A percentile compares a stretch with the other conserved stretches of the same genome.
phyloP scores from a whole-genome alignment of 2,329 filamentous ascomycete species.

The Domatiomyces catenatus region DNA sequence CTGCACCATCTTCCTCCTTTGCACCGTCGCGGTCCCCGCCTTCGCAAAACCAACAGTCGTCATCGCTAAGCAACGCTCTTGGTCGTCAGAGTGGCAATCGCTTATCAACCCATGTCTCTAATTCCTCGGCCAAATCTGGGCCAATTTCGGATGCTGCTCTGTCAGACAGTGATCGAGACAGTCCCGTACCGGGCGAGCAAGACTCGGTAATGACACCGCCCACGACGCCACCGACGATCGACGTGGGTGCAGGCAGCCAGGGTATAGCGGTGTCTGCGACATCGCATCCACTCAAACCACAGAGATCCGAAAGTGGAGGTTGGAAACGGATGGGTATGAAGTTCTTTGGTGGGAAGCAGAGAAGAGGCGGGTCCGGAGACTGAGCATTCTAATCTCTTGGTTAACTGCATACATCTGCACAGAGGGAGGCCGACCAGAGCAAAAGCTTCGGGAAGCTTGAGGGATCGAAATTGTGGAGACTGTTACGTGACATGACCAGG shows the following conservation, averaged over 20 bases:
- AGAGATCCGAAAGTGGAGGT: constrained; percentile 28
- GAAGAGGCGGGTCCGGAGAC: constrained; percentile 7
- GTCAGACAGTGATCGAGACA: constrained; percentile 31
- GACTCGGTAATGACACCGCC: constrained; percentile 33
- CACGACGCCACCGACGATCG: constrained; percentile 34
- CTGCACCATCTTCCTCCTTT: constrained; percentile 4
- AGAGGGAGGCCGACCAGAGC: neutral
- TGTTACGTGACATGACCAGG: neutral
- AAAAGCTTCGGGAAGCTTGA: neutral
- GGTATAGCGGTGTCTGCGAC: constrained; percentile 10
- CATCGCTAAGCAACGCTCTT: constrained; percentile 21
- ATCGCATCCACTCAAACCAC: constrained; percentile 23
- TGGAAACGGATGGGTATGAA: constrained; percentile 41
- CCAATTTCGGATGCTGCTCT: constrained; percentile 24
- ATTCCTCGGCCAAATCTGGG: constrained; percentile 18
- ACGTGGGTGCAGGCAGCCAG: constrained; percentile 20
- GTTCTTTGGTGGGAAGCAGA: constrained; percentile 21
- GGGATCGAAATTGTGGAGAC: neutral
- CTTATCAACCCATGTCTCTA: constrained; percentile 21
- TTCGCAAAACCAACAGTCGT: constrained; percentile 20
- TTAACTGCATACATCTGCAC: neutral
- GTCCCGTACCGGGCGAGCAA: constrained; percentile 24
- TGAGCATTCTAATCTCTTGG: neutral
- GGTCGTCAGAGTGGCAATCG: constrained; percentile 21
- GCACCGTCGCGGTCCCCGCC: constrained; percentile 15